Base-by-base conservation (phyloP, 176 grass and related monocot genomes). In the Elymus sibiricus region DNA sequence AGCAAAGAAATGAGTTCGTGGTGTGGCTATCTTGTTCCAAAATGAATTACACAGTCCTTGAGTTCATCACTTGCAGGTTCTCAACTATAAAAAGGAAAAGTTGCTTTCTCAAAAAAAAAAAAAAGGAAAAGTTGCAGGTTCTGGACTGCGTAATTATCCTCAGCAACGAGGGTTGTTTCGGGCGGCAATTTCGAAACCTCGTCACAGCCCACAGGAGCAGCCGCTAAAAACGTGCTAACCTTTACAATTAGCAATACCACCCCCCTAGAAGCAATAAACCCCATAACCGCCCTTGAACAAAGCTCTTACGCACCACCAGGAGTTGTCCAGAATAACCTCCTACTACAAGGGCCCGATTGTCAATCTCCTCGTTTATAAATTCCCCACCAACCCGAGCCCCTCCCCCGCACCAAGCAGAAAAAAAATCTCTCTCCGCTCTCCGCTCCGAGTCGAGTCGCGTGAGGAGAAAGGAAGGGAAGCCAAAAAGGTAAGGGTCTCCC, bases 341-440 rank as follows among this genome's bases (percentile, higher is more conserved):
- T 22, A 37, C 0, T 0, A 0, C 0, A 44, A 28, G 89, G 76
- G n/a, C 0, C 0, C 9, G 4, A 0, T 0, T 14, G 1, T 4
- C 21, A 85, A 16, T 0, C 0, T 0, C 2, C 8, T 3, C 10
- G 9, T 34, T 26, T 70, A 91, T 84, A 88, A 87, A 32, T 2
- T 34, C 37, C 37, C 83, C 35, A 56, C 46, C 25, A 51, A 22
- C 15, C 34, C 11, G 3, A 21, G 5, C 56, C 21, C 10, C 14
- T 6, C 4, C 17, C 15, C 14, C 11, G 1, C 16, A 15, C 4
- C 0, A 25, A 24, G 38, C 12, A 44, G 0, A 42, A 70, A 84
- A 70, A 84, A 87, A 87, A 82, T 69, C 46, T 77, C 53, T 21
- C 53, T 3, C 7, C 19, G 19, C 49, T 53, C 49, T 1, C 53